Base-by-base conservation (phyloP, 2,329 filamentous ascomycete genomes). In the Cercospora janseana region DNA sequence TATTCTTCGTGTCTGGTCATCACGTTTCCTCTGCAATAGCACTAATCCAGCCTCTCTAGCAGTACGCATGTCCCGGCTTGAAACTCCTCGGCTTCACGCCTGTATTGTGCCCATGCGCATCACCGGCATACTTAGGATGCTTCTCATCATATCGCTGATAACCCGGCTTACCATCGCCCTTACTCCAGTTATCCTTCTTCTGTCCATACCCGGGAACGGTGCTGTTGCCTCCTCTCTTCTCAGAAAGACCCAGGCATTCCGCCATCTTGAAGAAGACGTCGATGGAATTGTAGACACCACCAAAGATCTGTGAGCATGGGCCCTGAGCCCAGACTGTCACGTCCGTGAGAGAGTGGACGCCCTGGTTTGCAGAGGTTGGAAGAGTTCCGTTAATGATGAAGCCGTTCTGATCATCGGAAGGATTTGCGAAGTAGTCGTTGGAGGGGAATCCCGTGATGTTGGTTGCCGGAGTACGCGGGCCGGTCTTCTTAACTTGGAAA, bases 321-420 rank as follows among this genome's bases (percentile, higher is more conserved):
- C 88, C 88, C 73, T 80, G 79, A 1, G 87, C 85, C 62, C 87
- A 92, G 15, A 93, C 84, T 2, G 86, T 83, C 24, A 90, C 86
- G 61, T 90, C 86, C 1, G 86, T 90, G 55, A 90, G 73, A 18
- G 82, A 87, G 73, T 90, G 86, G 13, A 89, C 86, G 42, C 86
- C 88, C 71, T 86, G 79, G 31, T 75, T 66, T 60, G 85, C 79
- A 47, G 68, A 70, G 2, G 81, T 77, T 0, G 83, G 79, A 13
- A 93, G 69, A 0, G 86, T 91, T 42, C 88, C 88, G 63, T 92
- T 91, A 58, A 89, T 73, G 47, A 88, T 63, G 68, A 89, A 84
- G 3, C 88, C 88, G 42, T 75, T 77, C 20, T 77, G 68, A 2
- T 76, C 77, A 65, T 93, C 87, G 54, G 79, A 72, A 10, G 84